Evolutionary conservation across 495 filamentous ascomycete species (phyloP).

Genomic region (Terfezia boudieri): DNA sequence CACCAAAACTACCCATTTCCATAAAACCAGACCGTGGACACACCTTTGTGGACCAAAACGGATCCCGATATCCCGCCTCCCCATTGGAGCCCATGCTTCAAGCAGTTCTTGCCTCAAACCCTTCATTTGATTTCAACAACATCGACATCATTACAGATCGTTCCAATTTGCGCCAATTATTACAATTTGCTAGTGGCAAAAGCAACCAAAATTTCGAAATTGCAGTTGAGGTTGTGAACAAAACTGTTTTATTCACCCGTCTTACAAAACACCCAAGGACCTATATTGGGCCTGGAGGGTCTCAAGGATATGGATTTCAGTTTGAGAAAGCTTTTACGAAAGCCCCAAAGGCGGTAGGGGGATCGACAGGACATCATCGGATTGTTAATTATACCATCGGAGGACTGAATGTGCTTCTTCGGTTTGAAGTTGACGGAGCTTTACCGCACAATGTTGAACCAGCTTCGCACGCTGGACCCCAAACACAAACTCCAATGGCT

Average conservation of each 20-base stretch:
- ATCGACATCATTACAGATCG: slow-evolving; percentile 31
- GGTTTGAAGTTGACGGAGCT: slow-evolving; percentile 19
- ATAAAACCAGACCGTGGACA: slow-evolving; percentile 22
- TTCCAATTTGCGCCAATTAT: slow-evolving; percentile 30
- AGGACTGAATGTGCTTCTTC: slow-evolving; percentile 24
- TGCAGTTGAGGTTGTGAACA: slow-evolving; percentile 20
- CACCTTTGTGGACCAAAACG: slow-evolving; percentile 25
- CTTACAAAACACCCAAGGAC: background rate
- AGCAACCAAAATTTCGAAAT: slow-evolving; percentile 13
- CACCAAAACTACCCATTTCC: slow-evolving; percentile 4
- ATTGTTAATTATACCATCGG: slow-evolving; percentile 27
- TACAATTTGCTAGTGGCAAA: slow-evolving; percentile 19
- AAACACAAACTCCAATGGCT: too few relatives aligned
- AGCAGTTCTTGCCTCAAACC: slow-evolving; percentile 23
- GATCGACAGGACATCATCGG: slow-evolving; percentile 27
- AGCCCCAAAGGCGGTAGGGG: slow-evolving; percentile 10
- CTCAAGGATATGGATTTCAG: slow-evolving; percentile 25
- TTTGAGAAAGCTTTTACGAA: slow-evolving; percentile 30
- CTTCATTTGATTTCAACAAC: slow-evolving; percentile 23
- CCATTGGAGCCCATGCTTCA: slow-evolving; percentile 32
- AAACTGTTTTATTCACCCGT: slow-evolving; percentile 5
- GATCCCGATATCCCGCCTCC: slow-evolving; percentile 22
- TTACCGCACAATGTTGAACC: background rate
- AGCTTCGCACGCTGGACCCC: too few relatives aligned
- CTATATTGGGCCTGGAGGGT: slow-evolving; percentile 9